Evolutionary conservation across 1,284 basidiomycete species (phyloP).

Genomic region (Fomitopsis schrenkii): DNA sequence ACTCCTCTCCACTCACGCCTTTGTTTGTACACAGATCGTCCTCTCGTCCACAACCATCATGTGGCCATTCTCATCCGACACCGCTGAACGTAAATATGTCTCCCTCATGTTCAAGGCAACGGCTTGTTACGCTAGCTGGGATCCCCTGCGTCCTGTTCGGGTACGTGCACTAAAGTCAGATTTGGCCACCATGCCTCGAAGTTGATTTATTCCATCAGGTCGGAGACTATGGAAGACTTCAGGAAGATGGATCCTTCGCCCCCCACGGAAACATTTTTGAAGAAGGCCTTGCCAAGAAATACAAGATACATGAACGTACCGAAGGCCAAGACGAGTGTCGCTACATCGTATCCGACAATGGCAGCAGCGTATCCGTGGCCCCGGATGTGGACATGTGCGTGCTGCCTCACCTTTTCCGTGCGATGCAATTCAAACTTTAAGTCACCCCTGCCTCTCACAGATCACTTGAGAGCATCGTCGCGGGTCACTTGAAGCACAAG

Average conservation of each 20-base stretch:
- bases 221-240: conserved; percentile 2
- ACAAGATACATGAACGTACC: neutral
- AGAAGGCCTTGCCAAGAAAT: neutral
- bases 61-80: neutral
- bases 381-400: conserved; percentile 1
- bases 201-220: neutral
- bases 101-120: conserved; percentile 2
- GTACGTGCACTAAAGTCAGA: neutral
- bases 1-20: neutral
- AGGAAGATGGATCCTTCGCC: conserved; percentile 2
- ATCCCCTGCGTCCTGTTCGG: neutral
- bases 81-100: conserved; percentile 2
- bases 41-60: neutral
- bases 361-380: neutral
- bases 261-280: conserved; percentile 3
- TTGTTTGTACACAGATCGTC: neutral
- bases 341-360: neutral
- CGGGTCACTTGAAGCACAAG: neutral
- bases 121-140: conserved; percentile 2
- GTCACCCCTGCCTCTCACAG: neutral
- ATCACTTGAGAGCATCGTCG: neutral
- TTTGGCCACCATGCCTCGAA: neutral
- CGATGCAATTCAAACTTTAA: too few relatives aligned
- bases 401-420: neutral
- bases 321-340: neutral